Evolutionary conservation across 2,329 filamentous ascomycete species (phyloP).

Genomic region (Didymella pomorum): DNA sequence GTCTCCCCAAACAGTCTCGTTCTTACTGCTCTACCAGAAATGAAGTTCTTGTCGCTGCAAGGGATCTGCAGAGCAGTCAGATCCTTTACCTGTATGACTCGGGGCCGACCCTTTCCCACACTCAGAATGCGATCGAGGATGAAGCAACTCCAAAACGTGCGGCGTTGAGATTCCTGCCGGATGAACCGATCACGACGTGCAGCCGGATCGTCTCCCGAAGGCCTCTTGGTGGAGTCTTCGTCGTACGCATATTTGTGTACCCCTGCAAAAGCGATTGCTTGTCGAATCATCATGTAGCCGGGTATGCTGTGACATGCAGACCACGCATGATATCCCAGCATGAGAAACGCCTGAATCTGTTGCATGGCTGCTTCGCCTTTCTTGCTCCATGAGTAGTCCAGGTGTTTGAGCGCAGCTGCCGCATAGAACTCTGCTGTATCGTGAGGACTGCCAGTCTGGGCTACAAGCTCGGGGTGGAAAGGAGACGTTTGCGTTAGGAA

Average conservation of each 20-base stretch:
- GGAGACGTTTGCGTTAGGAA: slow-evolving; percentile 74
- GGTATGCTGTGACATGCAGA: slow-evolving; percentile 67
- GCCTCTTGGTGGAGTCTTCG: slow-evolving; percentile 36
- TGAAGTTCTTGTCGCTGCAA: slow-evolving; percentile 71
- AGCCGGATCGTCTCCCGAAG: slow-evolving; percentile 23
- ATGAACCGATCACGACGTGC: slow-evolving; percentile 57
- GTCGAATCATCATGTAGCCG: slow-evolving; percentile 73
- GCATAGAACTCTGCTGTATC: slow-evolving; percentile 69
- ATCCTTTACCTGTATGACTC: slow-evolving; percentile 66
- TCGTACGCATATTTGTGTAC: slow-evolving; percentile 42
- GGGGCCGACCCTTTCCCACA: slow-evolving; percentile 68
- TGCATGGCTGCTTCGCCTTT: slow-evolving; percentile 62
- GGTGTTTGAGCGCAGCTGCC: slow-evolving; percentile 61
- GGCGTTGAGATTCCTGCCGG: slow-evolving; percentile 68
- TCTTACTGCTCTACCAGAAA: slow-evolving; percentile 66
- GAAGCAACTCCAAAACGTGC: slow-evolving; percentile 79
- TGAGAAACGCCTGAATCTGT: slow-evolving; percentile 71
- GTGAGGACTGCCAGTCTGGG: slow-evolving; percentile 20
- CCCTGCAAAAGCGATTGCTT: slow-evolving; percentile 65
- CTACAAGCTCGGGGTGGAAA: slow-evolving; percentile 65
- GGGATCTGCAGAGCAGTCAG: slow-evolving; percentile 69
- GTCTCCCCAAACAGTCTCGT: slow-evolving; percentile 43
- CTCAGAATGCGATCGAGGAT: slow-evolving; percentile 75
- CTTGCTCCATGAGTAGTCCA: slow-evolving; percentile 36
- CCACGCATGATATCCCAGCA: slow-evolving; percentile 78